Percentiles rank a stretch among this genome's conserved stretches.
Conservation (phyloP, 495 filamentous ascomycete species). For the Annulohypoxylon nitens region DNA sequence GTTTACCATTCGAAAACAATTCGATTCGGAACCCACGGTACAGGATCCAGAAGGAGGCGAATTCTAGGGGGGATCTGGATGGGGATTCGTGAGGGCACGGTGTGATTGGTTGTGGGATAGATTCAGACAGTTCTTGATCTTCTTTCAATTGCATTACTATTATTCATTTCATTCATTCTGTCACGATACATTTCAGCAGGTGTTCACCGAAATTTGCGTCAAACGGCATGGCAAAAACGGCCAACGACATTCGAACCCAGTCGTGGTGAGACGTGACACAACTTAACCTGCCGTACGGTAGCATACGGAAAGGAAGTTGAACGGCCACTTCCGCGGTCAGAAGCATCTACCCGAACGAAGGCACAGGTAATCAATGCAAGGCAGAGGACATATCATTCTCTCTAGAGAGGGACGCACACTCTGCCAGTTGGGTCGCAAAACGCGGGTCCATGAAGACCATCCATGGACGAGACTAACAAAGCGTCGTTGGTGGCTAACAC, state of each 20-base stretch:
- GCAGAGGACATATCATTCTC: conserved; percentile 37
- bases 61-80: conserved; percentile 7
- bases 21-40: conserved; percentile 22
- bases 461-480: conserved; percentile 27
- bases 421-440: conserved; percentile 41
- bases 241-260: conserved; percentile 42
- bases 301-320: conserved; percentile 42
- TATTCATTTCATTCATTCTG: not conserved
- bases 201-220: conserved; percentile 43
- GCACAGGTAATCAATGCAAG: conserved; percentile 46
- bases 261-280: conserved; percentile 46
- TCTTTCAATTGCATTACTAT: conserved; percentile 34
- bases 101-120: conserved; percentile 25
- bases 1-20: conserved; percentile 22
- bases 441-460: conserved; percentile 16
- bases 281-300: conserved; percentile 30
- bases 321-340: conserved; percentile 45
- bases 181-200: conserved; percentile 2
- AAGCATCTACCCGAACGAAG: conserved; percentile 41
- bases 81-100: conserved; percentile 21
- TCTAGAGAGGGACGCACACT: conserved; percentile 29
- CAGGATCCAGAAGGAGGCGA: conserved; percentile 1
- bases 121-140: conserved; percentile 41
- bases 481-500: conserved; percentile 28
- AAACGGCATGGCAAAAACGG: conserved; percentile 43